phyloP scores from a whole-genome alignment of 192 early-diverging fungal genomes.

The Podila epicladia region DNA sequence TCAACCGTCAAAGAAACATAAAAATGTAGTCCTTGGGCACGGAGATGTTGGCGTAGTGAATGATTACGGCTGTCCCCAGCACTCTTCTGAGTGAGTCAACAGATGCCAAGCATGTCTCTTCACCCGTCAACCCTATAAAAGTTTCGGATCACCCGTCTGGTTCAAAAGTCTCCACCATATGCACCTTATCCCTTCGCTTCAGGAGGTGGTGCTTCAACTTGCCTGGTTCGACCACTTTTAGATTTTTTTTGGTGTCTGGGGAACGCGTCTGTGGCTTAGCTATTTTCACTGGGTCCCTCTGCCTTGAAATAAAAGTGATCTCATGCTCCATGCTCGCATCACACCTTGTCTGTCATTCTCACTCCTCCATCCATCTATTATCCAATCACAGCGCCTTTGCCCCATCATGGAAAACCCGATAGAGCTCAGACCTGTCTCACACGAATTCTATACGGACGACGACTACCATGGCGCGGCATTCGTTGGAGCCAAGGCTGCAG shows the following conservation, averaged over 20 bases:
- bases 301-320: background rate
- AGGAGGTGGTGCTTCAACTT: too few species aligned
- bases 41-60: too few species aligned
- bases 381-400: background rate
- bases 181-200: too few species aligned
- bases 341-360: background rate
- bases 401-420: constrained; percentile 24
- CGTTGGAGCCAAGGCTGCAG: constrained; percentile 29
- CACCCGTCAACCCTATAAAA: too few species aligned
- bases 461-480: constrained; percentile 46
- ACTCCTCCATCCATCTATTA: background rate
- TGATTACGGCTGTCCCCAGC: too few species aligned
- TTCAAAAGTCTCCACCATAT: too few species aligned
- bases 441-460: constrained; percentile 35
- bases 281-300: background rate
- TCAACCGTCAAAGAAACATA: too few species aligned
- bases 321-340: background rate
- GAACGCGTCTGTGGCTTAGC: background rate
- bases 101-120: too few species aligned
- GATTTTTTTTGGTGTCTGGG: background rate
- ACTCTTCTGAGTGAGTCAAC: too few species aligned
- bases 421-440: constrained; percentile 46
- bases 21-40: too few species aligned
- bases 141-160: too few species aligned
- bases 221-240: too few species aligned